A percentile compares a stretch with the other conserved stretches of the same genome.
These are phyloP conservation scores for Capronia epimyces DNA, from an alignment of 2,329 filamentous ascomycete genomes.

Conservation along the genomic window DNA sequence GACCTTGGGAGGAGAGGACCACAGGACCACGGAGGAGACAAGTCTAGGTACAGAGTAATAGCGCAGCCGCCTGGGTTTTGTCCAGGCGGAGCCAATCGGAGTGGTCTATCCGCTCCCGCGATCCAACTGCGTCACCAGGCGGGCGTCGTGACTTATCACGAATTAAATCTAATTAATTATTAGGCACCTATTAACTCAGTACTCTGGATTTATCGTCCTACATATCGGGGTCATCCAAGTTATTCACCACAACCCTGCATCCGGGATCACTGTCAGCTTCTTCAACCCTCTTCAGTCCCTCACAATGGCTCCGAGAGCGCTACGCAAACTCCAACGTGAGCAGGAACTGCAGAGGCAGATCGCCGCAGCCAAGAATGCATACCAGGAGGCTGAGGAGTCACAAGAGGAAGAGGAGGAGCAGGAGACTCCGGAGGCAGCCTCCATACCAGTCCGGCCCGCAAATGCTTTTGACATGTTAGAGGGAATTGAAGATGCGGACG, in stretches of 20 bases:
- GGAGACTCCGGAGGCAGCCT: constrained; percentile 25
- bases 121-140: background rate
- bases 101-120: background rate
- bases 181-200: background rate
- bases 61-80: background rate
- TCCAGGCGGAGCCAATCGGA: background rate
- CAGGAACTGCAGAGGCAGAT: constrained; percentile 53
- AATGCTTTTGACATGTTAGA: constrained; percentile 53
- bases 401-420: constrained; percentile 41
- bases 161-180: background rate
- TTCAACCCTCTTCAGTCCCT: background rate
- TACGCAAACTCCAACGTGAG: constrained; percentile 59
- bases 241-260: background rate
- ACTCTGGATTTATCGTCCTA: background rate
- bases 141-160: too few species aligned
- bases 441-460: constrained; percentile 19
- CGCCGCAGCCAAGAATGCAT: constrained; percentile 34
- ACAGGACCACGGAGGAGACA: too few species aligned
- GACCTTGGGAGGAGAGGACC: too few species aligned
- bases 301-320: constrained; percentile 60
- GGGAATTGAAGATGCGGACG: constrained; percentile 36
- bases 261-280: background rate
- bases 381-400: constrained; percentile 36
- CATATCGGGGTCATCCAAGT: background rate
- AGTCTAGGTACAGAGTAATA: too few species aligned